A percentile compares a stretch with the other conserved stretches of the same genome.
Evolutionary conservation across 192 early-diverging fungal species (phyloP).

Genomic region (Haplosporangium gracile): DNA sequence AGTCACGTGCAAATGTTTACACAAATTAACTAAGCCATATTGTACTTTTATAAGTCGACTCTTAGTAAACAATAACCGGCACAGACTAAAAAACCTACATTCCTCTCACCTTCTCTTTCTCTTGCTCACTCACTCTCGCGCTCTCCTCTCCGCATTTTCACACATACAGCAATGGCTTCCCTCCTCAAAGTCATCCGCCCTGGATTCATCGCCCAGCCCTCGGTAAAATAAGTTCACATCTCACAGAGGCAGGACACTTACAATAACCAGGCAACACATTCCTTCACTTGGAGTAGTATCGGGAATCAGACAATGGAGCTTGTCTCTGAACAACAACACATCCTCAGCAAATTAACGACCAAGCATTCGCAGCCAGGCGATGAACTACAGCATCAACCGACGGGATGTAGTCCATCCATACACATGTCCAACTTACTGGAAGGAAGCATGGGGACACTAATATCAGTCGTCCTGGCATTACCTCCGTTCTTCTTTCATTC

Average conservation of each 20-base stretch:
- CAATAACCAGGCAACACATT: too few species aligned
- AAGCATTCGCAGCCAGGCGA: background rate
- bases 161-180: conserved; percentile 30
- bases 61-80: background rate
- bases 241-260: background rate
- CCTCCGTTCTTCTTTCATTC: background rate
- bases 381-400: background rate
- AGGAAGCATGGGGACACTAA: background rate
- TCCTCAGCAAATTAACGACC: too few species aligned
- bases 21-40: too few species aligned
- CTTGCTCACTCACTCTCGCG: background rate
- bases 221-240: conserved; percentile 12
- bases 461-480: background rate
- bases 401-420: background rate
- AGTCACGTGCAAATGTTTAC: too few species aligned
- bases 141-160: background rate
- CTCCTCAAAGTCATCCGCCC: conserved; percentile 35
- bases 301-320: too few species aligned
- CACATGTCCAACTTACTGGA: background rate
- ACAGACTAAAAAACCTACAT: background rate
- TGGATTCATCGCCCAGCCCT: conserved; percentile 39
- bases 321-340: too few species aligned
- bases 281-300: too few species aligned
- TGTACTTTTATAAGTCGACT: too few species aligned
- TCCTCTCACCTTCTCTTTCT: background rate